phyloP scores from a whole-genome alignment of 352 stramenopile species.

The Lagenidium giganteum region DNA sequence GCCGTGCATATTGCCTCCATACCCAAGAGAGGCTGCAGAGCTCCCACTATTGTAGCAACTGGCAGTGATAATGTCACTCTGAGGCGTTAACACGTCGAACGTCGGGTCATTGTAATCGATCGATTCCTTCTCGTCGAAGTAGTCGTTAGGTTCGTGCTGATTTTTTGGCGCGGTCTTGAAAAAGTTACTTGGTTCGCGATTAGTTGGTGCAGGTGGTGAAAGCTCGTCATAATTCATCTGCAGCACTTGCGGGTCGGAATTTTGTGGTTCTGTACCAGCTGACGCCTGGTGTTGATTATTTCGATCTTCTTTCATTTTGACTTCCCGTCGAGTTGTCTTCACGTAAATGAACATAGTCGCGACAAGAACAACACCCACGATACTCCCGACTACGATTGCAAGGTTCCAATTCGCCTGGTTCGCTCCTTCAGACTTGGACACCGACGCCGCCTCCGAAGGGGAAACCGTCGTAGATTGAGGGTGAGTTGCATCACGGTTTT shows the following conservation, averaged over 20 bases:
- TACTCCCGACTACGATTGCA: constrained; percentile 36
- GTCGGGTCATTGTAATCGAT: constrained; percentile 47
- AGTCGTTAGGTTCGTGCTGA: too few relatives aligned
- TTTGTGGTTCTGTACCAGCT: too few relatives aligned
- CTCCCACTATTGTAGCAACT: constrained; percentile 1
- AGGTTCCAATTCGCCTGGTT: constrained; percentile 19
- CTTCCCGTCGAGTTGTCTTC: constrained; percentile 20
- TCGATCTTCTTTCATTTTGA: constrained; percentile 33
- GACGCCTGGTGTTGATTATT: too few relatives aligned
- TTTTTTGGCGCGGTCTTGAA: too few relatives aligned
- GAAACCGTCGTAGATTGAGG: constrained; percentile 4
- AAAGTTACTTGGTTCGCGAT: too few relatives aligned
- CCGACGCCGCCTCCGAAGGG: constrained; percentile 4
- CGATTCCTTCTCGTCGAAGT: too few relatives aligned
- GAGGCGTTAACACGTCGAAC: constrained; percentile 58
- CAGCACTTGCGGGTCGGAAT: too few relatives aligned
- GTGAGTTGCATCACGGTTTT: not conserved
- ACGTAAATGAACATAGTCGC: constrained; percentile 50
- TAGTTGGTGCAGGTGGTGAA: too few relatives aligned
- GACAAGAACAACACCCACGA: constrained; percentile 35
- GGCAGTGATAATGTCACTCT: constrained; percentile 43
- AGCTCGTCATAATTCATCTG: too few relatives aligned
- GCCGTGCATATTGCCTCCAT: constrained; percentile 6
- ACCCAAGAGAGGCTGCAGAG: too few relatives aligned
- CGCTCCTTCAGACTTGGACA: not conserved